Evolutionary conservation across 2,329 filamentous ascomycete species (phyloP), one percentile per base, ranked within the genome.

Genomic region (Calonectria pseudoturangicola): DNA sequence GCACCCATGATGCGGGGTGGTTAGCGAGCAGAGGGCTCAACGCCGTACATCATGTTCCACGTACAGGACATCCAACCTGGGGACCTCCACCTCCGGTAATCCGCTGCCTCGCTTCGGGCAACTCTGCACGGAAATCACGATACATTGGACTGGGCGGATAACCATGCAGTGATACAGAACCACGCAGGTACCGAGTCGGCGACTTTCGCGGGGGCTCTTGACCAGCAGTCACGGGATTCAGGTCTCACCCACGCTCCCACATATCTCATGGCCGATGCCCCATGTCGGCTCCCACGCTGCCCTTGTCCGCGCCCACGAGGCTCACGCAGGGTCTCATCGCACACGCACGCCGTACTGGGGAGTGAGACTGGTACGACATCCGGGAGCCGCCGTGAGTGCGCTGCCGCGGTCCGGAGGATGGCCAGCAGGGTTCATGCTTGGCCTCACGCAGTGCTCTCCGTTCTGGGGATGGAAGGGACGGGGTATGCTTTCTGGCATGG

Each of bases 101-200:
- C 51, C 28, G 36, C 36, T 48, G 30, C 48, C 47, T 68, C 58
- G 48, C 48, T 64, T 68, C 39, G 50, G 50, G 48, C 54, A 60
- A 16, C 47, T 67, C 30, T 50, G 47, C 50, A 25, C 15, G 21
- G 68, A 48, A 18, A 28, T 56, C 45, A 72, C 56, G 43, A 64
- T 30, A 30, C 48, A 68, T 56, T 68, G 58, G 47, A 43, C 65
- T 45, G 21, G 47, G 21, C 56, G 54, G 56, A 56, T 56, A 64
- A 36, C 30, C 47, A 75, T 79, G 75, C 71, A 66, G 71, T 75
- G 74, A 70, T 73, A 79, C 75, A 67, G 67, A 78, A 76, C 66
- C 70, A 79, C 78, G 78, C 78, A 79, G 78, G 78, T 79, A 80
- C 78, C 74, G 67, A 65, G 62, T 36, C 56, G 39, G 58, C 58